Evolutionary conservation across 2,329 filamentous ascomycete species (phyloP), one percentile per base, ranked within the genome.

Genomic region (Fusarium redolens): DNA sequence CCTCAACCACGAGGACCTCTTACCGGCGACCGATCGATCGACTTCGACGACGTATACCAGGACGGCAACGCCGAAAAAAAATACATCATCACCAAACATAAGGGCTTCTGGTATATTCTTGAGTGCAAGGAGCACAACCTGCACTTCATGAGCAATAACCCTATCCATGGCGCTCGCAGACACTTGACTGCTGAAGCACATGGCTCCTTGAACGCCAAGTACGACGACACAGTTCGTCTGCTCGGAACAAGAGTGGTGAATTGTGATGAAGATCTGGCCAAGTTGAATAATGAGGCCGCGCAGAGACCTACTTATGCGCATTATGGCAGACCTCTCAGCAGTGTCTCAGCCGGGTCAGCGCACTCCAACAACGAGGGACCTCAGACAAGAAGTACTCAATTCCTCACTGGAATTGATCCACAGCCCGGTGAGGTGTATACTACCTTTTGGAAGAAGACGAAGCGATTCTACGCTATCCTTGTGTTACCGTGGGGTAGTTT

Each of bases 11-110:
- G 3, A 20, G 31, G 17, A 1, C 31, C 22, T 20, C 50, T 38
- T 5, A 52, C 33, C 2, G 50, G 50, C 50, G 35, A 62, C 15
- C 30, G n/a, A 12, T 11, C 47, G 0, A 66, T 72, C 51, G 43
- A 56, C 0, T 72, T 72, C 18, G 40, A 59, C 0, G 11, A 74
- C 10, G 40, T 74, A 1, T 74, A 51, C 38, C 69, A 63, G 35
- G 15, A 58, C 4, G 72, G 72, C 8, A 45, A 65, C 1, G 65
- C 72, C 3, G 1, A 18, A 2, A 22, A 20, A 3, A 65, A 58
- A 5, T 66, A 71, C 13, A 33, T 45, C 1, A 74, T 74, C 0
- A 37, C 47, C 4, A 14, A 28, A 0, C 64, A 54, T 2, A 20
- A 18, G 2, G 61, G 33, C 0, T 3, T 10, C 1, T 74, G 66